Percentiles rank a stretch among this genome's conserved stretches.
These are phyloP conservation scores for Lachancea sp. DNA, from an alignment of 805 yeast species.

Conservation along the genomic window DNA sequence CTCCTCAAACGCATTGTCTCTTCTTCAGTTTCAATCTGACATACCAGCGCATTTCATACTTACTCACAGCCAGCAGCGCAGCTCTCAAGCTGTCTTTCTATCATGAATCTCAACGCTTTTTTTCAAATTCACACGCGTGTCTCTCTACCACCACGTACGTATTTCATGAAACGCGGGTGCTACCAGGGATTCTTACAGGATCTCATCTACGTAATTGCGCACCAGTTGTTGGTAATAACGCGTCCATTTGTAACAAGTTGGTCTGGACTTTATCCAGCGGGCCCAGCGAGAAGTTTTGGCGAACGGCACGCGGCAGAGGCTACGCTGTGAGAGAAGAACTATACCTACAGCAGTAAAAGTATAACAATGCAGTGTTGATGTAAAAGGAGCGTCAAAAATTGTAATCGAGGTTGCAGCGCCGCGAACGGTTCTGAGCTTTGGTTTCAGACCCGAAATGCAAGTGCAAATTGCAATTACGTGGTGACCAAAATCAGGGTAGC, in stretches of 20 bases:
- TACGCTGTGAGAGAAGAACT: not conserved
- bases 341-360: not conserved
- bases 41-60: not conserved
- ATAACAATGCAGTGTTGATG: not conserved
- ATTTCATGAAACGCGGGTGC: not conserved
- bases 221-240: no score
- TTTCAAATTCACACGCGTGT: not conserved
- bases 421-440: not conserved
- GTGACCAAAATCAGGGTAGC: no score
- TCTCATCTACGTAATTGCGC: no score
- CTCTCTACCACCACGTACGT: no score
- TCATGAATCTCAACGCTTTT: not conserved
- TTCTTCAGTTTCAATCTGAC: not conserved
- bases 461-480: no score
- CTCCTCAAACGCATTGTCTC: no score
- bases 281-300: no score
- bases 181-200: no score
- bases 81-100: not conserved
- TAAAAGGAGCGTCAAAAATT: not conserved
- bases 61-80: not conserved
- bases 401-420: not conserved
- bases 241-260: no score
- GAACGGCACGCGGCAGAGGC: no score
- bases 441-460: not conserved
- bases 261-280: no score